A percentile compares a stretch with the other conserved stretches of the same genome.
Evolutionary conservation across 352 stramenopile genomes (phyloP).

Genomic region (Phytophthora rubi): DNA sequence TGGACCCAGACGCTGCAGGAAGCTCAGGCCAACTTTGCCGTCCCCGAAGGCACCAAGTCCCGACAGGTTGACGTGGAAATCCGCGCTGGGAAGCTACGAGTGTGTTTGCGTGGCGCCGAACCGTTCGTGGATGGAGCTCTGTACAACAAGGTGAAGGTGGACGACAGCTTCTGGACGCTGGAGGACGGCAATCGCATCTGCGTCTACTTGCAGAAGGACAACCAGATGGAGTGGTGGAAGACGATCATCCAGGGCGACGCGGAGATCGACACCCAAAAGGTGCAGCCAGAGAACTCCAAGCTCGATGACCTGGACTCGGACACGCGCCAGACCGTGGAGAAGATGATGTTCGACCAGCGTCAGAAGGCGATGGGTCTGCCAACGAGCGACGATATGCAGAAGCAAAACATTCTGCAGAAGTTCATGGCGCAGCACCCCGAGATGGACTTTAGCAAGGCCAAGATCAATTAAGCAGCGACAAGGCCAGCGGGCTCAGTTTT

Average conservation of each 20-base stretch:
- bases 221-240: constrained; percentile 99
- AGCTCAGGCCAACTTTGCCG: constrained; percentile 91
- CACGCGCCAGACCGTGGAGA: constrained; percentile 99
- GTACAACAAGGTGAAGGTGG: constrained; percentile 96
- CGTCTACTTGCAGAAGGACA: constrained; percentile 97
- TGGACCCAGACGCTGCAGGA: constrained; percentile 99
- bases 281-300: constrained; percentile 99
- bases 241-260: constrained; percentile 94
- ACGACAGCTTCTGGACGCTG: constrained; percentile 99
- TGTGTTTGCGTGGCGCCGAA: constrained; percentile 80
- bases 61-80: constrained; percentile 94
- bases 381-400: constrained; percentile 97
- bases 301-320: constrained; percentile 98
- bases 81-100: constrained; percentile 89
- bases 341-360: constrained; percentile 99
- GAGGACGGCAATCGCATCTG: constrained; percentile 89
- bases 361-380: constrained; percentile 98
- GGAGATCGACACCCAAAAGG: constrained; percentile 98
- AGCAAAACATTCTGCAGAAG: constrained; percentile 98
- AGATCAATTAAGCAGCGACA: constrained; percentile 88
- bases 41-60: constrained; percentile 94
- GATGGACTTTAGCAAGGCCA: constrained; percentile 99
- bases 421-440: constrained; percentile 99
- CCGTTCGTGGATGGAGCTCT: constrained; percentile 92
- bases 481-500: neutral